A percentile compares a stretch with the other conserved stretches of the same genome.
Evolutionary conservation across 179 eudicot genomes (phyloP).

Genomic region (Camellia oleifera): DNA sequence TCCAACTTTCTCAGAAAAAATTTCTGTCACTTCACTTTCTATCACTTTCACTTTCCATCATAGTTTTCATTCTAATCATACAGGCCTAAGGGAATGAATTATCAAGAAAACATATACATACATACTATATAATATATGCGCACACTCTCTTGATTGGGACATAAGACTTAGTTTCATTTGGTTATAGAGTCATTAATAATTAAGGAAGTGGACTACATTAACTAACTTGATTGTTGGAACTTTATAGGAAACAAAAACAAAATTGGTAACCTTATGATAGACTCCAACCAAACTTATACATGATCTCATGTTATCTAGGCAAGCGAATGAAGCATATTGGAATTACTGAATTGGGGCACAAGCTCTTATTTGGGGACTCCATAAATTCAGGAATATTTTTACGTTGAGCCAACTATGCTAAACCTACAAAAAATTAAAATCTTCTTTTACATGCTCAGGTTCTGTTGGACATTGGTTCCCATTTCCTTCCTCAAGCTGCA

Average conservation of each 20-base stretch:
- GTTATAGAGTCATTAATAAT: not conserved
- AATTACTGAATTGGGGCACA: not conserved
- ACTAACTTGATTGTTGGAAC: not conserved
- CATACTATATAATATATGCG: not conserved
- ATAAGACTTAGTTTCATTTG: no score
- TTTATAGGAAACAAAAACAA: not conserved
- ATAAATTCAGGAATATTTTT: not conserved
- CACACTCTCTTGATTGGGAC: not conserved
- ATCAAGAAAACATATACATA: not conserved
- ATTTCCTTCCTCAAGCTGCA: slow-evolving; percentile 59
- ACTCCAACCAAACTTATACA: not conserved
- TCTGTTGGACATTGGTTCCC: slow-evolving; percentile 26
- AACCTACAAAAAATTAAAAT: not conserved
- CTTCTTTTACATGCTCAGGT: slow-evolving; percentile 36
- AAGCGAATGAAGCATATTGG: not conserved
- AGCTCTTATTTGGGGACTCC: not conserved
- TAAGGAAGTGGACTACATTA: not conserved
- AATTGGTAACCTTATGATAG: not conserved
- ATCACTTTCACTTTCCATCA: no score
- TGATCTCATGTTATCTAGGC: not conserved
- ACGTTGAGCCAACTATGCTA: not conserved
- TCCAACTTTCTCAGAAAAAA: no score
- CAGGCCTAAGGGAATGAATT: not conserved
- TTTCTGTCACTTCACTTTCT: no score
- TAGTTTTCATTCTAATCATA: no score